Evolutionary conservation across 176 grass and related monocot species (phyloP).

Genomic region (Bromus sterilis): DNA sequence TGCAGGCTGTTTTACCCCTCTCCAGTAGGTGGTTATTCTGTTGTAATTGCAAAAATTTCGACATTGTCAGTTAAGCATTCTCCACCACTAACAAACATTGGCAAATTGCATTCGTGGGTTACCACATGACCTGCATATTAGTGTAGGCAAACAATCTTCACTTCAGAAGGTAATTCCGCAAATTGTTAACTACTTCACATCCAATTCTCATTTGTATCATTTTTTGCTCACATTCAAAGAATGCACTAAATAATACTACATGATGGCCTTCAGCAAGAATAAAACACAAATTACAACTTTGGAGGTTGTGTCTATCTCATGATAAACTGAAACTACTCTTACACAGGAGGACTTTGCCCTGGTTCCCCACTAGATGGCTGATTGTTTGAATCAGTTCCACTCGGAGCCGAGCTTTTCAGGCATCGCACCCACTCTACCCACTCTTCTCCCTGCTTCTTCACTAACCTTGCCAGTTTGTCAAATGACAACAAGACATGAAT

Average conservation of each 20-base stretch:
- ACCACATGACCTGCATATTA: not conserved
- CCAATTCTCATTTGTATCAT: not conserved
- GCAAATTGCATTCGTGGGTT: not conserved
- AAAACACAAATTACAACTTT: not conserved
- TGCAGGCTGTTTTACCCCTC: not conserved
- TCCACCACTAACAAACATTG: not conserved
- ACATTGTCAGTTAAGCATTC: not conserved
- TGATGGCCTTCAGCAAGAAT: not conserved
- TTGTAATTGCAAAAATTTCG: not conserved
- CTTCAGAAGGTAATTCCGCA: not conserved
- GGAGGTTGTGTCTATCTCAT: not conserved
- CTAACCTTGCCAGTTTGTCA: not conserved
- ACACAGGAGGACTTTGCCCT: not conserved
- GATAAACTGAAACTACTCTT: not conserved
- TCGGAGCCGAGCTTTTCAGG: not conserved
- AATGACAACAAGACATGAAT: conserved; percentile 27
- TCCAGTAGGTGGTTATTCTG: not conserved
- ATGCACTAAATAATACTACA: not conserved
- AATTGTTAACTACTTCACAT: not conserved
- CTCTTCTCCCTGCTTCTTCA: not conserved
- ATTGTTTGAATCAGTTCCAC: not conserved
- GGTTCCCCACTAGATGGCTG: not conserved
- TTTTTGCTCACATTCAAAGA: conserved; percentile 6
- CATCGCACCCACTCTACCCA: conserved; percentile 7
- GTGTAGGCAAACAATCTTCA: not conserved